Base-by-base conservation (phyloP, 164 flowering plant species). In the Cinnamomum chago region DNA sequence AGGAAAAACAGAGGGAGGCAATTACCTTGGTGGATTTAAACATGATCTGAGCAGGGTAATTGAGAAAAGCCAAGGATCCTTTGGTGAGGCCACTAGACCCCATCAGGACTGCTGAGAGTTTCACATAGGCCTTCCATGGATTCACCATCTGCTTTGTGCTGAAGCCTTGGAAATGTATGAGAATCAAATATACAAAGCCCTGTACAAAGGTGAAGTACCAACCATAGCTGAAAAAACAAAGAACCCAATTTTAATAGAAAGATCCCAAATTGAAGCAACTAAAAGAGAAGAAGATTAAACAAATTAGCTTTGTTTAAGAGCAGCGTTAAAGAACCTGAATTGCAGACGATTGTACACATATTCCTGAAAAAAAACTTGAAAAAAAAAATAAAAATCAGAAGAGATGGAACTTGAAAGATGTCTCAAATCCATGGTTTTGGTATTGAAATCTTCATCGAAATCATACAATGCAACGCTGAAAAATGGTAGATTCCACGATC, bases 161-260 rank as follows among this genome's bases (percentile, higher is more conserved):
- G 85, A 94, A 94, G 11, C 98, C 98, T 78, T 94, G 97, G n/a
- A 86, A 78, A 75, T 84, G 84, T 27, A 94, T 79, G 67, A 94
- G 86, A 6, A 30, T 27, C 69, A 28, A 72, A 77, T 94, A 94
- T 15, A 92, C 98, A 73, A 90, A 90, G 18, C 93, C 92, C 79
- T 94, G 98, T 22, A 94, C 84, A 81, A 94, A 94, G 28, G 98
- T 94, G 84, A 94, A 94, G 79, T 94, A 94, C 98, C 98, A 94
- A 0, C 98, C 98, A 80, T 86, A 94, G 86, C 98, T 94, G 90
- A 11, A 82, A 73, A 2, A 68, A 65, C 18, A 65, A 74, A 58
- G 14, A 9, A 68, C 17, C 33, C 69, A 72, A 51, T 17, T 23
- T 62, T 35, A 78, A 50, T 62, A 70, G n/a, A 17, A 76, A 50